These are phyloP conservation scores for Saccharomyces hybrid DNA, from an alignment of 1,139 yeast species.

Conservation along the genomic window DNA sequence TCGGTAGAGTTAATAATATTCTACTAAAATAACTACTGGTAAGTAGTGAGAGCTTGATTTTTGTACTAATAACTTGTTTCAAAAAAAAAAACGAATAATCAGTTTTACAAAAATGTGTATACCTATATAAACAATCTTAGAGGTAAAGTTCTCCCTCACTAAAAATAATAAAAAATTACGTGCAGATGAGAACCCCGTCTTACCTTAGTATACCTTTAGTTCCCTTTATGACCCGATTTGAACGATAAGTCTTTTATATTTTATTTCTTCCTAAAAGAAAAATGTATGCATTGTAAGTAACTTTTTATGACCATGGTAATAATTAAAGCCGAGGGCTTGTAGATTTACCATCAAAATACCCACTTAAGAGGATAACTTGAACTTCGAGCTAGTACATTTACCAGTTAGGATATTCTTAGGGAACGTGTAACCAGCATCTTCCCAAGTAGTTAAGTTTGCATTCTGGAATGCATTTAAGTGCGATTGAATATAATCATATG, in stretches of 20 bases:
- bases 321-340: neutral
- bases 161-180: neutral
- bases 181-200: neutral
- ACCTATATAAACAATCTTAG: neutral
- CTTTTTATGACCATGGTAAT: neutral
- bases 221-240: neutral
- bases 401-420: conserved; percentile 50
- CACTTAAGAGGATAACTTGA: conserved; percentile 1
- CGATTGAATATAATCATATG: conserved; percentile 56
- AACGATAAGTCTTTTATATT: neutral
- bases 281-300: neutral
- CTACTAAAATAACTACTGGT: no score
- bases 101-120: neutral
- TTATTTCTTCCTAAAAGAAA: neutral
- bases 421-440: conserved; percentile 52
- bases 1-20: no score
- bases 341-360: neutral
- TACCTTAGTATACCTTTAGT: neutral
- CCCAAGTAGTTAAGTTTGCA: conserved; percentile 58
- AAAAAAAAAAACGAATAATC: neutral
- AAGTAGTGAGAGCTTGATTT: no score
- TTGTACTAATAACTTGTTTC: neutral
- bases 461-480: conserved; percentile 59
- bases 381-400: conserved; percentile 33
- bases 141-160: neutral